Evolutionary conservation across 495 filamentous ascomycete genomes (phyloP), one percentile per base, ranked within the genome.

Genomic region (Penicillium bovifimosum): DNA sequence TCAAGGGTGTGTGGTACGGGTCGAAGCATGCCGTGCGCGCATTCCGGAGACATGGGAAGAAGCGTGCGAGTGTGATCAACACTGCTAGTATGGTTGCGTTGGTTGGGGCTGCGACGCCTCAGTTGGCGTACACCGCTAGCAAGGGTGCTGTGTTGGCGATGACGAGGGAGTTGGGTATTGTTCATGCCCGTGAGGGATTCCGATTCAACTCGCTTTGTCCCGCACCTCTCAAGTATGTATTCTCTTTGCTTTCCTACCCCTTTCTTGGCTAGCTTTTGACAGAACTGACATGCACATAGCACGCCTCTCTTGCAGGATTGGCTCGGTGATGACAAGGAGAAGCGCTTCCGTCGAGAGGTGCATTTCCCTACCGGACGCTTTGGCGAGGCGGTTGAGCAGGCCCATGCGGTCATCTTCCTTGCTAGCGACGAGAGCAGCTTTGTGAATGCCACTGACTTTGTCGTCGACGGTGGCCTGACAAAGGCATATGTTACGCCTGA

Each of bases 1-100:
- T 96, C 59, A 98, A 98, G 79, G 93, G 93, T 11, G 93, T 98
- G 0, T 96, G 93, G 93, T 96, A 82, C 68, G 93, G 93, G 0
- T 85, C 80, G 73, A 98, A 96, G 80, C 88, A 98, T 69, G 90
- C 92, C 0, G 84, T 98, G 38, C 70, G 91, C 16, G 80, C 86
- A 5, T 69, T 98, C 58, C 85, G 91, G 13, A 82, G 80, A 45
- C 78, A 91, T 73, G 77, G 77, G 20, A 98, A 97, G 80, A 78
- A 66, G 10, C 81, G 76, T 36, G 90, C 80, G 10, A 88, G 84
- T 54, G 84, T 98, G 59, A 95, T 98, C 75, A 98, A 98, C 71
- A 96, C 91, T 1, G 93, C 91, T 6, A 91, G 86, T 41, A 87
- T 97, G 26, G 93, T 97, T 4, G 93, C 91, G 0, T 75, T 96